Conservation (phyloP, 495 filamentous ascomycete genomes). For the Pseudevernia furfuracea region DNA sequence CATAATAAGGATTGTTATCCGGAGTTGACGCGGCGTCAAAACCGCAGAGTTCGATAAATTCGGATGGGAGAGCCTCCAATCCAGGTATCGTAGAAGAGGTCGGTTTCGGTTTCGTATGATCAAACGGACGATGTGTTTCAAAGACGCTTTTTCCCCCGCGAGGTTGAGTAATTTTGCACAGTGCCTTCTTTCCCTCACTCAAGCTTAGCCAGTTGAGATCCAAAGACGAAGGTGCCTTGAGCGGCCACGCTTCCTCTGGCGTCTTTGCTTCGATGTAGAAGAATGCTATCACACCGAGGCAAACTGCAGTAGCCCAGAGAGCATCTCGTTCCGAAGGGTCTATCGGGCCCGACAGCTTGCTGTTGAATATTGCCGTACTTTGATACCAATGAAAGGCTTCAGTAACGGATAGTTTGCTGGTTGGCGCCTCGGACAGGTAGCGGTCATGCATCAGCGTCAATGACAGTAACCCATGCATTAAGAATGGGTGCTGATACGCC, state of each 20-base stretch:
- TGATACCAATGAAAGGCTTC: slow-evolving; percentile 42
- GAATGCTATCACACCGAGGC: slow-evolving; percentile 35
- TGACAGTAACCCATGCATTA: slow-evolving; percentile 43
- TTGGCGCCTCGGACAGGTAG: slow-evolving; percentile 30
- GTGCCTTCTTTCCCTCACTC: slow-evolving; percentile 38
- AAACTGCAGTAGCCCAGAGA: slow-evolving; percentile 40
- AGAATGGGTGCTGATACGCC: slow-evolving; percentile 34
- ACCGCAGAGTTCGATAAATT: slow-evolving; percentile 30
- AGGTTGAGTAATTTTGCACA: slow-evolving; percentile 38
- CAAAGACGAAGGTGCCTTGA: slow-evolving; percentile 31
- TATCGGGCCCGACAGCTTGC: slow-evolving; percentile 32
- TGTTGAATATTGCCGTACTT: slow-evolving; percentile 35
- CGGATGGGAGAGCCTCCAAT: slow-evolving; percentile 31
- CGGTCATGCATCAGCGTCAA: slow-evolving; percentile 41
- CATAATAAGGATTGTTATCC: slow-evolving; percentile 36
- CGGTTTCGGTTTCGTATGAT: slow-evolving; percentile 25
- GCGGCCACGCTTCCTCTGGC: slow-evolving; percentile 40
- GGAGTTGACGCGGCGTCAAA: slow-evolving; percentile 33
- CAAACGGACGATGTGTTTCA: slow-evolving; percentile 27
- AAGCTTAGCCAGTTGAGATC: slow-evolving; percentile 40
- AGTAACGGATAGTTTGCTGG: slow-evolving; percentile 29
- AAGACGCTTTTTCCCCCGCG: slow-evolving; percentile 37
- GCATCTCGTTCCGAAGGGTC: slow-evolving; percentile 36
- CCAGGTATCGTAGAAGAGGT: slow-evolving; percentile 32
- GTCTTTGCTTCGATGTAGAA: slow-evolving; percentile 33